These are phyloP conservation scores for Boletus rufocinnamomeus DNA, from an alignment of 768 basidiomycete species.

Conservation along the genomic window DNA sequence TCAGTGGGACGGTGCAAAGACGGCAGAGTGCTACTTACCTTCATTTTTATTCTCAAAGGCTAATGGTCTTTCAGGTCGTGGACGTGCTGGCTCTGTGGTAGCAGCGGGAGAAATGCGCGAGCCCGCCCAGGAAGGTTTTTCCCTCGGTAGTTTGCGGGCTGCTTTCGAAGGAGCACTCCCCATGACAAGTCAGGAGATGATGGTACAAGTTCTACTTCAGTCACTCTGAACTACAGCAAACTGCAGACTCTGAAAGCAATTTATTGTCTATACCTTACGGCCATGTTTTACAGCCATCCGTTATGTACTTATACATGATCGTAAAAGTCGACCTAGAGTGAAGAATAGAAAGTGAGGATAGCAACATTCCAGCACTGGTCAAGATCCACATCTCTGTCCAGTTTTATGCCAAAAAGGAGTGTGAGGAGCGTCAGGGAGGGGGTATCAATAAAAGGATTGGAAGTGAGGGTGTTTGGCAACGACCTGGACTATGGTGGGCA, in stretches of 20 bases:
- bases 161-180: constrained; percentile 64
- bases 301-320: constrained; percentile 43
- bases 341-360: constrained; percentile 34
- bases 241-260: constrained; percentile 14
- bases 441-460: constrained; percentile 36
- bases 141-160: constrained; percentile 54
- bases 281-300: constrained; percentile 42
- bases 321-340: constrained; percentile 34
- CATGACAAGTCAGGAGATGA: constrained; percentile 40
- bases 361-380: constrained; percentile 35
- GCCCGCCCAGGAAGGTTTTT: constrained; percentile 51
- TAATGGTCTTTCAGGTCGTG: constrained; percentile 27
- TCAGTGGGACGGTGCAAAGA: neutral
- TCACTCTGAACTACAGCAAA: neutral
- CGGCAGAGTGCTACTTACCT: constrained; percentile 35
- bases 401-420: constrained; percentile 27
- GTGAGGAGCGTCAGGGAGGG: constrained; percentile 21
- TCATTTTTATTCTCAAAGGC: constrained; percentile 56
- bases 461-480: constrained; percentile 25
- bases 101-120: constrained; percentile 37
- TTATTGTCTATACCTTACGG: constrained; percentile 37
- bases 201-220: neutral
- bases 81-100: constrained; percentile 9
- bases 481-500: constrained; percentile 28
- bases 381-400: constrained; percentile 27